These are phyloP conservation scores for Paramecium caudatum DNA, from an alignment of 73 alveolate species.

Conservation along the genomic window DNA sequence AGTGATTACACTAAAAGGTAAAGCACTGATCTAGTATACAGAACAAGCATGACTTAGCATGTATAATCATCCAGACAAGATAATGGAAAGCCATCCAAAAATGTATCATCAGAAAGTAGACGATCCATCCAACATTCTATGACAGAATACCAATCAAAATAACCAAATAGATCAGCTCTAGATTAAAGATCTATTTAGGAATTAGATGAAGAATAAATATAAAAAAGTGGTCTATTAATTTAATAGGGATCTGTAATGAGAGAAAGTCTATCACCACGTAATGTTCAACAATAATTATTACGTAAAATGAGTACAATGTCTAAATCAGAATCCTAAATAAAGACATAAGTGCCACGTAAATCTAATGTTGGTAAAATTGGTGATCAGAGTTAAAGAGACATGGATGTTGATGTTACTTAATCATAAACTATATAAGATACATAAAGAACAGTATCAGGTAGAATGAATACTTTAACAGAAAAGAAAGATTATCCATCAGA, in stretches of 20 bases:
- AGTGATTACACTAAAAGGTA: conserved; percentile 29
- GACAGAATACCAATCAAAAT: not conserved
- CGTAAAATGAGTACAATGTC: conserved; percentile 17
- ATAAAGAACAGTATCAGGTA: conserved; percentile 44
- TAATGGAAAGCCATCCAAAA: too few relatives aligned
- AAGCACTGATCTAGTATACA: not conserved
- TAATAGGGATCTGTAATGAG: not conserved
- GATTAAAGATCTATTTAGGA: conserved; percentile 6
- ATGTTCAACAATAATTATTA: not conserved
- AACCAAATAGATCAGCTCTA: not conserved
- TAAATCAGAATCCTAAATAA: not conserved
- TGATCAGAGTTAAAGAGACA: not conserved
- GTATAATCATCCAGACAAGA: not conserved
- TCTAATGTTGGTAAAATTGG: conserved; percentile 11
- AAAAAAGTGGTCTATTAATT: not conserved
- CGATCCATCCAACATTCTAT: not conserved
- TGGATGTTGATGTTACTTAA: conserved; percentile 46
- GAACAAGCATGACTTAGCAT: not conserved
- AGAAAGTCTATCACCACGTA: not conserved
- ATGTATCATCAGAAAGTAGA: too few relatives aligned
- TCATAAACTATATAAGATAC: conserved; percentile 45
- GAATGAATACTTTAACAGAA: conserved; percentile 10
- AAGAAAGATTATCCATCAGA: too few relatives aligned
- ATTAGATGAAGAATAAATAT: conserved; percentile 27
- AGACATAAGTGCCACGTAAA: not conserved